phyloP scores from a whole-genome alignment of 257 asterid species.

The Penstemon barbatus region DNA sequence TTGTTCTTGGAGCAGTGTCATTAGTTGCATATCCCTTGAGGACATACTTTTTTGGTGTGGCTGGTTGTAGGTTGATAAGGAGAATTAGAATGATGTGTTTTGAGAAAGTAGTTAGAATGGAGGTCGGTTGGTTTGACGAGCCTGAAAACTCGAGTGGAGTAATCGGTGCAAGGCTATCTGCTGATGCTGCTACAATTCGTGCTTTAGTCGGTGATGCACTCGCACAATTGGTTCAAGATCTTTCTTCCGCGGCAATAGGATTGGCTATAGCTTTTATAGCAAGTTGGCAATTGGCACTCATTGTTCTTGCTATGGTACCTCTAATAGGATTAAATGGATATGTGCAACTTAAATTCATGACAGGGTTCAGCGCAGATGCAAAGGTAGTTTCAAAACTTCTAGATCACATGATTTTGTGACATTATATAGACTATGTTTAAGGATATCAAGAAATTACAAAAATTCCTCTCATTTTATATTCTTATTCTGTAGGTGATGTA shows the following conservation, averaged over 20 bases:
- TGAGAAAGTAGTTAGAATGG: conserved; percentile 84
- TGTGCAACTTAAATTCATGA: conserved; percentile 63
- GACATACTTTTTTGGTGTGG: conserved; percentile 74
- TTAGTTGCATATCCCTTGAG: conserved; percentile 73
- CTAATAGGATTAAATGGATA: conserved; percentile 64
- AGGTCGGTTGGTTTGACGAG: conserved; percentile 87
- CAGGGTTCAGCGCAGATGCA: conserved; percentile 79
- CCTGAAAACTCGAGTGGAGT: conserved; percentile 79
- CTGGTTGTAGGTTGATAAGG: conserved; percentile 75
- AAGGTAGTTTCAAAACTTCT: conserved; percentile 40
- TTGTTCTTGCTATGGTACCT: conserved; percentile 67
- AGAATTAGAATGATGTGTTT: conserved; percentile 78
- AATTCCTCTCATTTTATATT: background rate
- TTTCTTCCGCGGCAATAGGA: conserved; percentile 60
- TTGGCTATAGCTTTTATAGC: conserved; percentile 65
- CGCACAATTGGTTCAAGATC: conserved; percentile 80
- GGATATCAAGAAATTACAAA: background rate
- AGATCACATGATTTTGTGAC: background rate
- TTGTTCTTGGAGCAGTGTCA: conserved; percentile 61
- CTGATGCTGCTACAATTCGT: conserved; percentile 80
- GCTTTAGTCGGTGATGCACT: conserved; percentile 88
- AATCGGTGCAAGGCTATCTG: conserved; percentile 79
- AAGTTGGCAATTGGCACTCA: conserved; percentile 78
- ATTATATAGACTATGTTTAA: background rate
- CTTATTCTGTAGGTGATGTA: conserved; percentile 50